Evolutionary conservation across 2,329 filamentous ascomycete species (phyloP).

Genomic region (Trichoderma endophyticum): DNA sequence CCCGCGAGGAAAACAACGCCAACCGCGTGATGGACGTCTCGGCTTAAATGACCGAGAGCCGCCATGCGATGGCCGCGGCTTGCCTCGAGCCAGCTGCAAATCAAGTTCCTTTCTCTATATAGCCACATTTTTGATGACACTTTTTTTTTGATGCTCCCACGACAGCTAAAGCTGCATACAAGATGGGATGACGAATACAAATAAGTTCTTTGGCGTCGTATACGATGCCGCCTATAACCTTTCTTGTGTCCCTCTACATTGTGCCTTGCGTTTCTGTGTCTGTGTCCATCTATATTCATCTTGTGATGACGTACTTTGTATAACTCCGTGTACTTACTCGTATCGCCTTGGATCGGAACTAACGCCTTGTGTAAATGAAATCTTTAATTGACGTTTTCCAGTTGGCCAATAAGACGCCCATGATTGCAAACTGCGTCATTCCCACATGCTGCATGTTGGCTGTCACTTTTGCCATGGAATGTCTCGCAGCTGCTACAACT

Average conservation of each 20-base stretch:
- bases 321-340: not conserved
- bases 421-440: not conserved
- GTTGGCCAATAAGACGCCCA: not conserved
- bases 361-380: not conserved
- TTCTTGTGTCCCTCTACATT: not conserved
- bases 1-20: conserved; percentile 46
- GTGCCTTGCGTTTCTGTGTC: too few relatives aligned
- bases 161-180: not conserved
- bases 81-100: conserved; percentile 1
- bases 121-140: not conserved
- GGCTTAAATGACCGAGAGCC: conserved; percentile 20
- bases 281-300: too few relatives aligned
- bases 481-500: not conserved
- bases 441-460: not conserved
- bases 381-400: not conserved
- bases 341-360: not conserved
- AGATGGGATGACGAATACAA: conserved; percentile 3
- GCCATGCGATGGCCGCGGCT: not conserved
- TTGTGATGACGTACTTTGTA: not conserved
- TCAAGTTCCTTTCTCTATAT: conserved; percentile 8
- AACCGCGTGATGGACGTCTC: conserved; percentile 31
- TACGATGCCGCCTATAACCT: conserved; percentile 2
- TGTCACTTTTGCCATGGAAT: not conserved
- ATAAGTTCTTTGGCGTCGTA: not conserved
- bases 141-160: not conserved